Evolutionary conservation across 495 filamentous ascomycete species (phyloP).

Genomic region (Xylaria flabelliformis): DNA sequence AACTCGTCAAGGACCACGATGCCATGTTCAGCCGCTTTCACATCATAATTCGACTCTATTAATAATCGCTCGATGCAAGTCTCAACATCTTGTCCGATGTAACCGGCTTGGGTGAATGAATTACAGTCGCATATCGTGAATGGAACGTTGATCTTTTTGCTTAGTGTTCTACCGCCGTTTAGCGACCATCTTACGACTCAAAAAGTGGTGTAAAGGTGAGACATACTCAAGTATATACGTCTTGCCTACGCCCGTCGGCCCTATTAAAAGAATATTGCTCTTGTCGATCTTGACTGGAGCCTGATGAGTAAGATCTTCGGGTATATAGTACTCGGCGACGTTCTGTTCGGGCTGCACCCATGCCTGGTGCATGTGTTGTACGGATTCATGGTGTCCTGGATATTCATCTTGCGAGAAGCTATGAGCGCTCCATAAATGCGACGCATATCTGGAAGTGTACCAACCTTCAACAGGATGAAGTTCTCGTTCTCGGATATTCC

Average conservation of each 20-base stretch:
- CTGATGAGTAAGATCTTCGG: constrained; percentile 53
- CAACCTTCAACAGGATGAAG: constrained; percentile 58
- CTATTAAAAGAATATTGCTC: constrained; percentile 91
- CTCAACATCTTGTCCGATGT: constrained; percentile 96
- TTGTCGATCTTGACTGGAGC: constrained; percentile 86
- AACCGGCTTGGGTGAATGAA: constrained; percentile 94
- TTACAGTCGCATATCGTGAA: constrained; percentile 99
- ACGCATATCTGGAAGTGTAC: constrained; percentile 37
- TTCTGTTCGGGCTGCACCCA: constrained; percentile 34
- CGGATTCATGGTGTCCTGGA: constrained; percentile 71
- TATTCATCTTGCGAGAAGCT: constrained; percentile 71
- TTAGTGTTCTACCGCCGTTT: constrained; percentile 46
- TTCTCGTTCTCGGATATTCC: constrained; percentile 49
- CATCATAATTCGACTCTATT: constrained; percentile 88
- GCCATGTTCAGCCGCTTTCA: constrained; percentile 82
- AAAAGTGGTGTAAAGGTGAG: not conserved
- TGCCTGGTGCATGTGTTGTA: constrained; percentile 48
- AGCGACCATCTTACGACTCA: constrained; percentile 24
- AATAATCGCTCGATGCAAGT: constrained; percentile 88
- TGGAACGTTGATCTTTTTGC: constrained; percentile 79
- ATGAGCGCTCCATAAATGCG: constrained; percentile 39
- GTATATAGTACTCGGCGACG: constrained; percentile 44
- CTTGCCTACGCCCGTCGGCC: constrained; percentile 95
- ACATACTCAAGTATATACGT: constrained; percentile 85
- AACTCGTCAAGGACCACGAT: constrained; percentile 97